These are phyloP conservation scores for Fusarium sororula DNA, from an alignment of 2,329 filamentous ascomycete genomes.

Conservation along the genomic window DNA sequence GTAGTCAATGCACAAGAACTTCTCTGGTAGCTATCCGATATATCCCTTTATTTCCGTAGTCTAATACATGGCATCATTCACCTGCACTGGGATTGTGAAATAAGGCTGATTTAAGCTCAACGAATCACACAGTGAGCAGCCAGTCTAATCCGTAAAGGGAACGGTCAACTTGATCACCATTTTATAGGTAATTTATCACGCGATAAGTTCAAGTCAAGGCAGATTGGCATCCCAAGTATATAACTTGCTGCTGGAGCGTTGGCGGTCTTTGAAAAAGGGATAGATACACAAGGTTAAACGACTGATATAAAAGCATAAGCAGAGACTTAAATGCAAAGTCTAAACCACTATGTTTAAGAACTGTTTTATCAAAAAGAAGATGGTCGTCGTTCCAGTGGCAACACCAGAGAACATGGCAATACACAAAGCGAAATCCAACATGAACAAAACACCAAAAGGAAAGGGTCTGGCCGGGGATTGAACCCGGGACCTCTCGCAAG, in stretches of 20 bases:
- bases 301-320: background rate
- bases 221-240: background rate
- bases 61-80: background rate
- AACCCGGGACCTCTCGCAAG: constrained; percentile 58
- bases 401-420: background rate
- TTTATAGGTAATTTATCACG: background rate
- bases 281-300: no score
- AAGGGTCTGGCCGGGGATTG: constrained; percentile 57
- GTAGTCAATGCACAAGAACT: background rate
- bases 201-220: background rate
- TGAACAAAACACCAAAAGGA: constrained; percentile 32
- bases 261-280: no score
- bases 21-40: background rate
- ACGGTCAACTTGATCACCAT: background rate
- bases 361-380: background rate
- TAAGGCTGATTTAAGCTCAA: constrained; percentile 22
- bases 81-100: background rate
- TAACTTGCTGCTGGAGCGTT: background rate
- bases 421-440: background rate
- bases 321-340: background rate
- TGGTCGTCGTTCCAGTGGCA: background rate
- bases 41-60: background rate
- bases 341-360: background rate
- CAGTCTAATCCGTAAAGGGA: background rate
- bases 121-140: background rate